phyloP scores from a whole-genome alignment of 2,329 filamentous ascomycete species.

The Lachnellula arida region DNA sequence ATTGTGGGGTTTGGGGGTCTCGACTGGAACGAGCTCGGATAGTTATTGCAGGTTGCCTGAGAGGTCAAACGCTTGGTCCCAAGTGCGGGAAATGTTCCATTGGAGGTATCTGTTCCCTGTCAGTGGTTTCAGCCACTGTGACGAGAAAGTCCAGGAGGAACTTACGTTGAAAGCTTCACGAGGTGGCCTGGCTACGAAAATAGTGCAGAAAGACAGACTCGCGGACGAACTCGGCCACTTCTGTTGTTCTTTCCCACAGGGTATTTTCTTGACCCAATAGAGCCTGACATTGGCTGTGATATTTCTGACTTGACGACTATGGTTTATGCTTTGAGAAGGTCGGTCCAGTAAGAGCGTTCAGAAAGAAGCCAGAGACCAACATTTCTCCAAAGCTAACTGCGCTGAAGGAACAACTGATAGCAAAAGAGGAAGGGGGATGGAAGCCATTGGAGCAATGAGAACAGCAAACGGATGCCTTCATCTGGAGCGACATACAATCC shows the following conservation, averaged over 20 bases:
- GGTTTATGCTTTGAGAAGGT: constrained; percentile 1
- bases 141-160: neutral
- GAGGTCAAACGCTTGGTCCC: constrained; percentile 47
- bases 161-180: constrained; percentile 36
- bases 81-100: constrained; percentile 42
- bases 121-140: constrained; percentile 4
- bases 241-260: constrained; percentile 10
- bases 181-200: constrained; percentile 30
- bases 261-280: constrained; percentile 12
- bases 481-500: neutral
- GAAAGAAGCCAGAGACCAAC: constrained; percentile 1
- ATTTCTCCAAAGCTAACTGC: neutral
- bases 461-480: neutral
- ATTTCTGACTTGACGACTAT: constrained; percentile 20
- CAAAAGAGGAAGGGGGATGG: neutral
- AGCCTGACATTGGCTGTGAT: constrained; percentile 18
- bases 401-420: neutral
- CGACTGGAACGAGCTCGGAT: constrained; percentile 41
- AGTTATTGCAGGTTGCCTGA: constrained; percentile 40
- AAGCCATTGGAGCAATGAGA: neutral
- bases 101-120: constrained; percentile 36
- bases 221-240: constrained; percentile 24
- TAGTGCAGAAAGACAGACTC: constrained; percentile 34
- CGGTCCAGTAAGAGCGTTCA: neutral
- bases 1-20: constrained; percentile 49